Evolutionary conservation across 2,329 filamentous ascomycete species (phyloP).

Genomic region (Aspergillus fijiensis): DNA sequence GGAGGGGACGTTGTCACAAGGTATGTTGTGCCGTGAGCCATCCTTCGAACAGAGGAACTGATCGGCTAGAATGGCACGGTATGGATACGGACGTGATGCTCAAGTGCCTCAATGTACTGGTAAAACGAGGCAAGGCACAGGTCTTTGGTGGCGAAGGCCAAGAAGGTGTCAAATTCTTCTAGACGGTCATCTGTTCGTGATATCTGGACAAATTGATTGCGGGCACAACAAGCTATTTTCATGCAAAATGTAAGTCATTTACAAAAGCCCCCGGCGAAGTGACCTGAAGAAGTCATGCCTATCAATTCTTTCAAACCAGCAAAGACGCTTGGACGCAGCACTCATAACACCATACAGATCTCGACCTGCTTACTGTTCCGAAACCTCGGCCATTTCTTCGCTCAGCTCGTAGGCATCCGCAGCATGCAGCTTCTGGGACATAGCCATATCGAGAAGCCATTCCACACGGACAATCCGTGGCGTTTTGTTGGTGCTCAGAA

Average conservation of each 20-base stretch:
- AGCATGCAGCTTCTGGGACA: slow-evolving; percentile 78
- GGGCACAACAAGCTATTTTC: slow-evolving; percentile 9
- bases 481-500: slow-evolving; percentile 72
- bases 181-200: not conserved
- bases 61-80: slow-evolving; percentile 72
- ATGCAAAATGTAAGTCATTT: slow-evolving; percentile 13
- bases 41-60: slow-evolving; percentile 3
- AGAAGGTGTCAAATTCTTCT: slow-evolving; percentile 92
- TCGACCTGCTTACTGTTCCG: slow-evolving; percentile 13
- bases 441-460: slow-evolving; percentile 86
- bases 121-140: slow-evolving; percentile 88
- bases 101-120: slow-evolving; percentile 74
- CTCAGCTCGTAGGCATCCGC: slow-evolving; percentile 58
- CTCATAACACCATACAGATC: slow-evolving; percentile 1
- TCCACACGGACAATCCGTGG: slow-evolving; percentile 80
- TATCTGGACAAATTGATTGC: not conserved
- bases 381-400: slow-evolving; percentile 32
- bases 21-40: slow-evolving; percentile 44
- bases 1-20: slow-evolving; percentile 71
- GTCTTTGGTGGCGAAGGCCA: slow-evolving; percentile 88
- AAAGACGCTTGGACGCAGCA: slow-evolving; percentile 6
- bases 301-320: not conserved
- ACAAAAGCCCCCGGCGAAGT: slow-evolving; percentile 13
- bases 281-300: slow-evolving; percentile 6
- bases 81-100: slow-evolving; percentile 80